Evolutionary conservation across 306 rosid genomes (phyloP).

Genomic region (Betula pendula): DNA sequence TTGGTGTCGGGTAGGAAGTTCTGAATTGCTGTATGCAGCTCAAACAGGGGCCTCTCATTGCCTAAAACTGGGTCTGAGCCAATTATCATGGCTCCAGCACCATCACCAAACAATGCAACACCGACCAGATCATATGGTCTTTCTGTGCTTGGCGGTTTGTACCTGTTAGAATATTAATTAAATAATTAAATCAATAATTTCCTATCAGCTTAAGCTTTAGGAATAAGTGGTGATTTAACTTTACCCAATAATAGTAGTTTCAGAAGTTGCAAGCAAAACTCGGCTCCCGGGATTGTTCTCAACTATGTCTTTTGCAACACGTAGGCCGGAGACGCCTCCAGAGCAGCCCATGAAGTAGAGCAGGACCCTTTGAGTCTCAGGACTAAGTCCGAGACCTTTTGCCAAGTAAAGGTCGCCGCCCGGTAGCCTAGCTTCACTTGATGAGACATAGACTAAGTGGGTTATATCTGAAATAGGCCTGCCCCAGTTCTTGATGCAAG

Average conservation of each 20-base stretch:
- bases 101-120: conserved; percentile 87
- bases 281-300: conserved; percentile 92
- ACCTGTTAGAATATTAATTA: conserved; percentile 6
- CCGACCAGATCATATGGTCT: conserved; percentile 94
- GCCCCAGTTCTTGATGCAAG: conserved; percentile 79
- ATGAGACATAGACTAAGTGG: conserved; percentile 84
- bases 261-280: conserved; percentile 76
- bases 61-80: conserved; percentile 58
- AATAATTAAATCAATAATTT: too few relatives aligned
- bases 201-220: too few relatives aligned
- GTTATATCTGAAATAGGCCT: conserved; percentile 73
- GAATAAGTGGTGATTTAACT: too few relatives aligned
- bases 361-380: conserved; percentile 58
- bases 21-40: conserved; percentile 80
- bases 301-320: conserved; percentile 84
- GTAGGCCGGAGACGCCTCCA: conserved; percentile 88
- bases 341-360: conserved; percentile 86
- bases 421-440: conserved; percentile 85
- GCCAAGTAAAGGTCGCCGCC: conserved; percentile 92
- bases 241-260: conserved; percentile 77
- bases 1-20: conserved; percentile 70
- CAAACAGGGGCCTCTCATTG: conserved; percentile 68
- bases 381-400: conserved; percentile 65
- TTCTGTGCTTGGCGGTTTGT: conserved; percentile 76
- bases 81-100: conserved; percentile 83